Evolutionary conservation across 2,329 filamentous ascomycete species (phyloP), one percentile per base, ranked within the genome.

Genomic region (Aureobasidium sp.): DNA sequence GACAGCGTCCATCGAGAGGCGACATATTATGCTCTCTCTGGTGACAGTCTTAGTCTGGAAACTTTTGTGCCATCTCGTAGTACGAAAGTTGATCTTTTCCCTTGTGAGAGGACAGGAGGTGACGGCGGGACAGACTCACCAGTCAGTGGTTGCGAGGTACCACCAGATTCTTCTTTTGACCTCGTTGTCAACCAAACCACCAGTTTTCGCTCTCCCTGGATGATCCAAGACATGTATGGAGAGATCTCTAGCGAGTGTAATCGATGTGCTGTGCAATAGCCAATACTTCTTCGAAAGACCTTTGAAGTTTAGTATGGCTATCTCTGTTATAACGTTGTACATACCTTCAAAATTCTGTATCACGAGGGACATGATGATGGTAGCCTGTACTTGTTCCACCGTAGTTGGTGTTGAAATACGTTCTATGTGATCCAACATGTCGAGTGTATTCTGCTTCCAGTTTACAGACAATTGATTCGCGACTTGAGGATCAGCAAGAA

Each of bases 291-390:
- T 60, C 2, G 57, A 60, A 7, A 50, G 44, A 9, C 50, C 50
- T 54, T 37, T 3, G 0, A 3, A 11, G n/a, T 3, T 54, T 14
- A 54, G 50, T 31, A 17, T 27, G 12, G 15, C 15, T 9, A 5
- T 5, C 37, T 50, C 64, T 62, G 11, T 63, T 8, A 6, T 17
- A 67, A 67, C 68, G 63, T 5, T 35, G 1, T 17, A 37, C n/a
- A 35, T 39, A 54, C 70, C 71, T 60, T 72, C 71, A 14, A 68
- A 64, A 15, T 72, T 68, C 42, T 68, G 69, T 52, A 68, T 65
- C 22, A 72, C 42, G 44, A 70, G 70, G 24, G 66, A 64, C 27
- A 72, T 45, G 8, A 72, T 64, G 15, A 71, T 66, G 35, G 63
- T 64, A 5, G 63, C 67, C 57, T 72, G 70, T 1, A 73, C 45